These are phyloP conservation scores for Phytophthora multivora DNA, from an alignment of 352 stramenopile genomes.

Conservation along the genomic window DNA sequence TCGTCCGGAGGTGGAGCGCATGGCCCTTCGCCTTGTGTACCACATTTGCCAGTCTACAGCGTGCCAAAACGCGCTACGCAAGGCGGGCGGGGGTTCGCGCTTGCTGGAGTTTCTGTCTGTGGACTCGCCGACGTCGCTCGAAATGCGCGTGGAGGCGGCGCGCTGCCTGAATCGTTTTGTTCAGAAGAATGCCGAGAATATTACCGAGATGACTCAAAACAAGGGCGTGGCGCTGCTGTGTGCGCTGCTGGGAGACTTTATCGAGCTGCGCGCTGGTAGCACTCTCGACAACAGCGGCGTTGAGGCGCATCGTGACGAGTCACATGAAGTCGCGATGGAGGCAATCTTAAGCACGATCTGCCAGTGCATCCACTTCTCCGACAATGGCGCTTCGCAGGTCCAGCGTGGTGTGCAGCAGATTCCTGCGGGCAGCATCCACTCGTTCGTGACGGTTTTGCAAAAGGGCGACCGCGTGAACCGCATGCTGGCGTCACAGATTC, in stretches of 20 bases:
- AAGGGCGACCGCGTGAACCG: conserved; percentile 63
- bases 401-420: conserved; percentile 57
- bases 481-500: conserved; percentile 74
- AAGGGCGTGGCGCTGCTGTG: conserved; percentile 63
- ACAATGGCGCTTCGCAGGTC: conserved; percentile 37
- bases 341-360: conserved; percentile 78
- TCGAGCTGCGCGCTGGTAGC: conserved; percentile 45
- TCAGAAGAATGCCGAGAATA: conserved; percentile 74
- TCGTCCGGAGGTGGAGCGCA: conserved; percentile 67
- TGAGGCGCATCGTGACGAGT: conserved; percentile 47
- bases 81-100: conserved; percentile 52
- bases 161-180: conserved; percentile 79
- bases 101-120: conserved; percentile 62
- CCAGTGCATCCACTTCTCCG: conserved; percentile 70
- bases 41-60: conserved; percentile 67
- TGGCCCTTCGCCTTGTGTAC: conserved; percentile 74
- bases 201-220: conserved; percentile 61
- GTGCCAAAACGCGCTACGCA: conserved; percentile 72
- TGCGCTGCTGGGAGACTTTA: conserved; percentile 58
- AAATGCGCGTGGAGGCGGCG: conserved; percentile 69
- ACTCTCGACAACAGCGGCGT: conserved; percentile 25
- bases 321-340: conserved; percentile 70
- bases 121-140: conserved; percentile 53
- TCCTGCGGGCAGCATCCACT: conserved; percentile 54
- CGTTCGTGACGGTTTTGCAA: conserved; percentile 68